Evolutionary conservation across 2,329 filamentous ascomycete genomes (phyloP), one percentile per base, ranked within the genome.

Genomic region (Furcasterigmium furcatum): DNA sequence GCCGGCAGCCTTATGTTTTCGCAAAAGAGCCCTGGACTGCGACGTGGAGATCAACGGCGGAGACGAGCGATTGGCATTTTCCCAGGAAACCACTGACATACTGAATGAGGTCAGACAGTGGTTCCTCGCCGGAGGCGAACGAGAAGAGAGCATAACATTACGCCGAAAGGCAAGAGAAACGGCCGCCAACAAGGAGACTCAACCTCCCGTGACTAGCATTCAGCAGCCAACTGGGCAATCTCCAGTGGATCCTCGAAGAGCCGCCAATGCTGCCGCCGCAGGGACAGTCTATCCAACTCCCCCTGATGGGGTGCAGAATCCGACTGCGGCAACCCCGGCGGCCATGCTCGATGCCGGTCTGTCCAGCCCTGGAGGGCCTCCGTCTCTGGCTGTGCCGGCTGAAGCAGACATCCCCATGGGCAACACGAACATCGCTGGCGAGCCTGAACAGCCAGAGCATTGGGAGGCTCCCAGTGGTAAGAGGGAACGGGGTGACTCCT

Each of bases 281-380:
- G 76, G 78, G 35, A 74, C 77, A 2, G 81, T 88, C 64, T 88
- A 89, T 58, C 85, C 83, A 9, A 89, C 85, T 6, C 85, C 85
- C 2, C 85, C 85, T 10, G 85, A 88, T 57, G 83, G 74, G 13
- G 65, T 84, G 16, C 80, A 81, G 34, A 71, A 73, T 43, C 63
- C 67, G 3, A 63, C 73, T 9, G 80, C 73, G 4, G 70, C 76
- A 7, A 79, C 78, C 1, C 76, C 79, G 4, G 76, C 76, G 21
- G 20, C 41, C 4, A n/a, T 22, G 2, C 70, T 82, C 44, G 81
- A 85, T 46, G 75, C 73, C 5, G 71, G 69, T 3, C 66, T 69
- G 2, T 77, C 77, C 2, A 85, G 80, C 43, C 81, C 82, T 1
- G 73, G 70, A 4, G 77, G 79, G 35, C 66, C 63, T 30, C 53